Evolutionary conservation across 768 basidiomycete species (phyloP).

Genomic region (Leucocoprinus sp.): DNA sequence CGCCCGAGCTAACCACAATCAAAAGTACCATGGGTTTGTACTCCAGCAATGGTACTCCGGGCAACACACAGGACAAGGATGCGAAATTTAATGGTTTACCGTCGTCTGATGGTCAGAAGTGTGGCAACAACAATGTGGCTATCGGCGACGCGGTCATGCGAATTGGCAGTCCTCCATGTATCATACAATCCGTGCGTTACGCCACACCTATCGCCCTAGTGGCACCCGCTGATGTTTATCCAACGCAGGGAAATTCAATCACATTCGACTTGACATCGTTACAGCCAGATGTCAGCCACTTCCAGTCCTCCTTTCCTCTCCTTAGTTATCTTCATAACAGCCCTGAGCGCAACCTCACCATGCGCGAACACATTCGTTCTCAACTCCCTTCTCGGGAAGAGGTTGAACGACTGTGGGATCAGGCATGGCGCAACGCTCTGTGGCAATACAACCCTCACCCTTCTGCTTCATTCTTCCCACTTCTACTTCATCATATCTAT

Average conservation of each 20-base stretch:
- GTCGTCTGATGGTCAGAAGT: constrained; percentile 10
- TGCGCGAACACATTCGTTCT: constrained; percentile 48
- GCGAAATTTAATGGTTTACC: background rate
- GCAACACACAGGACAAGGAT: constrained; percentile 4
- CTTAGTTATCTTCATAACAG: constrained; percentile 19
- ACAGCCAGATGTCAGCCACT: constrained; percentile 34
- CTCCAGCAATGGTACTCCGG: constrained; percentile 18
- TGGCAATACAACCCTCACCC: constrained; percentile 71
- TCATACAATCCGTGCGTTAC: constrained; percentile 11
- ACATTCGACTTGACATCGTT: constrained; percentile 6
- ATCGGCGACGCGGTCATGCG: constrained; percentile 24
- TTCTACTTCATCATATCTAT: constrained; percentile 59
- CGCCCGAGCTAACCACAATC: constrained; percentile 38
- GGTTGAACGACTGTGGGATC: constrained; percentile 55
- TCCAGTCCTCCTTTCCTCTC: constrained; percentile 53
- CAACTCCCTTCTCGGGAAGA: constrained; percentile 49
- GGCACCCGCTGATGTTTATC: constrained; percentile 1
- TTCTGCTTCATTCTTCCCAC: constrained; percentile 56
- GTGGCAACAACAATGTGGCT: constrained; percentile 21
- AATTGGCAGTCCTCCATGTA: constrained; percentile 11
- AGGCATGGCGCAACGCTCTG: constrained; percentile 53
- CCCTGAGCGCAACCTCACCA: constrained; percentile 41
- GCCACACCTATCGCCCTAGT: constrained; percentile 2
- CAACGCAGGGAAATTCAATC: constrained; percentile 1
- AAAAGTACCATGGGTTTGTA: constrained; percentile 51